phyloP scores from a whole-genome alignment of 331 rosid genomes.

The Rosa hybrid region DNA sequence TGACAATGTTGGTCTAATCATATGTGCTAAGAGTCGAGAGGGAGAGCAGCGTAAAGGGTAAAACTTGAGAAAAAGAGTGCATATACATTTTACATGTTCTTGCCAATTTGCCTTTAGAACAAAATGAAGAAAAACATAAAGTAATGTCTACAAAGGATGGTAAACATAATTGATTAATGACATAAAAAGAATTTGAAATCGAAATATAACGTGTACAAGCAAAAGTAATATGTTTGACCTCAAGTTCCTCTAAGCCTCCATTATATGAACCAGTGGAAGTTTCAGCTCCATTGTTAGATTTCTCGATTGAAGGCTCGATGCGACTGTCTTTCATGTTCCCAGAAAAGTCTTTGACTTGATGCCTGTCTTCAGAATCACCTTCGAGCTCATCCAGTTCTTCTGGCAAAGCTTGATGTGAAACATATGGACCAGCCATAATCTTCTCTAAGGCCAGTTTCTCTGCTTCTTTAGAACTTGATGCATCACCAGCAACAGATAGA shows the following conservation, averaged over 20 bases:
- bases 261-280: conserved; percentile 33
- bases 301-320: conserved; percentile 38
- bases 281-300: conserved; percentile 38
- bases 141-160: background rate
- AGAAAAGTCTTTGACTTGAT: conserved; percentile 48
- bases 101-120: background rate
- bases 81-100: background rate
- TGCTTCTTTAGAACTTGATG: conserved; percentile 57
- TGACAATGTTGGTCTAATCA: background rate
- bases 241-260: conserved; percentile 84
- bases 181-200: background rate
- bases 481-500: conserved; percentile 30
- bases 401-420: conserved; percentile 48
- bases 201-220: background rate
- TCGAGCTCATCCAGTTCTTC: conserved; percentile 82
- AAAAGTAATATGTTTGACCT: conserved; percentile 53
- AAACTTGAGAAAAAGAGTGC: background rate
- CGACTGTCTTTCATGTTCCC: conserved; percentile 31
- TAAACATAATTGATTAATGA: background rate
- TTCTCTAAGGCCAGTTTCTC: conserved; percentile 75
- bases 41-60: background rate
- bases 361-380: conserved; percentile 45
- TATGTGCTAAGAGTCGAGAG: background rate
- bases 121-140: background rate
- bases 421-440: conserved; percentile 59